These are phyloP conservation scores for Hymenoscyphus occultus DNA, from an alignment of 2,329 filamentous ascomycete species.

Conservation along the genomic window DNA sequence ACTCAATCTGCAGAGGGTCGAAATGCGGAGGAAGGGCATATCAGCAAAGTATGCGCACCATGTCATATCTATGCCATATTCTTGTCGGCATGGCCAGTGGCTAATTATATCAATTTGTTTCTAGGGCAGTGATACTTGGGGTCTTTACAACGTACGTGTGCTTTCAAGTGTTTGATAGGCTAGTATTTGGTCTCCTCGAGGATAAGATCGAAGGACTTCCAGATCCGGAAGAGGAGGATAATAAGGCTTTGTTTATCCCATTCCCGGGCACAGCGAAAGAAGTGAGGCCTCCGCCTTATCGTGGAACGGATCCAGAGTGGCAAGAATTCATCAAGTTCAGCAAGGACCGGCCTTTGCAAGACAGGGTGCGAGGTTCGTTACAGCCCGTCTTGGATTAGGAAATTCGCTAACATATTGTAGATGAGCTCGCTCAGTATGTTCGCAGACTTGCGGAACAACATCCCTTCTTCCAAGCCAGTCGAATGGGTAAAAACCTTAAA, in stretches of 20 bases:
- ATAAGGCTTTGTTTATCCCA: conserved; percentile 55
- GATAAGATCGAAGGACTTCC: conserved; percentile 42
- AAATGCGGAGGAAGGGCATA: conserved; percentile 15
- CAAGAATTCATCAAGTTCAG: conserved; percentile 57
- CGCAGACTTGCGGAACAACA: conserved; percentile 43
- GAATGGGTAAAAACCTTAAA: conserved; percentile 48
- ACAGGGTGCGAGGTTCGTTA: conserved; percentile 29
- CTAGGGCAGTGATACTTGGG: conserved; percentile 32
- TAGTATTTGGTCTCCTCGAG: conserved; percentile 45
- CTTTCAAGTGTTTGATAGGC: conserved; percentile 44
- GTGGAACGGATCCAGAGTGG: conserved; percentile 61
- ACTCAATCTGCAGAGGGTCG: conserved; percentile 29
- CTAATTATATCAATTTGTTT: neutral
- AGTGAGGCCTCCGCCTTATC: conserved; percentile 50
- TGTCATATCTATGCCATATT: neutral
- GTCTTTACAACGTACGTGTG: conserved; percentile 38
- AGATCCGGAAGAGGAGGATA: conserved; percentile 43
- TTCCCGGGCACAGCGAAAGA: conserved; percentile 56
- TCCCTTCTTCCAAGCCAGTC: conserved; percentile 40
- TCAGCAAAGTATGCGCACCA: conserved; percentile 20
- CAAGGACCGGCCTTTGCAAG: conserved; percentile 48
- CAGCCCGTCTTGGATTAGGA: neutral
- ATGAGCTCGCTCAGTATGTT: conserved; percentile 45
- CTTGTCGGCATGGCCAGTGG: neutral
- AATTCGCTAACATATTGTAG: conserved; percentile 37